These are phyloP conservation scores for Eucalyptus sp. DNA, from an alignment of 345 rosid species.

Conservation along the genomic window DNA sequence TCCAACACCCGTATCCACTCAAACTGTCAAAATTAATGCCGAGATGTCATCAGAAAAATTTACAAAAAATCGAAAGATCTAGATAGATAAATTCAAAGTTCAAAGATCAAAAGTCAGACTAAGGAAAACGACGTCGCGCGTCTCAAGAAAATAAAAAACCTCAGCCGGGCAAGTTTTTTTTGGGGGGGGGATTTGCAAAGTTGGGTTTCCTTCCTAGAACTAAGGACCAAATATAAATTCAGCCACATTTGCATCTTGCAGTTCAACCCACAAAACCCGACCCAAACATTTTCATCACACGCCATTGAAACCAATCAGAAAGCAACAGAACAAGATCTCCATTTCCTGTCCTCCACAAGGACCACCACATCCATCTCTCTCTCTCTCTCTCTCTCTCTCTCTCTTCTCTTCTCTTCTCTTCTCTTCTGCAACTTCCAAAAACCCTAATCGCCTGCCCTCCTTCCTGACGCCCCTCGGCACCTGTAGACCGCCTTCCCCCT, in stretches of 20 bases:
- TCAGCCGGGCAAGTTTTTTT: not conserved
- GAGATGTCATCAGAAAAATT: not conserved
- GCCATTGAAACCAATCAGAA: not conserved
- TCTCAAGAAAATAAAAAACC: too few species aligned
- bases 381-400: not conserved
- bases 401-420: not conserved
- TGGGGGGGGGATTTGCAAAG: not conserved
- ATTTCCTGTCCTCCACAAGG: not conserved
- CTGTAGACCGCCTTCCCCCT: not conserved
- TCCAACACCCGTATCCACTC: not conserved
- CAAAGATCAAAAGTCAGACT: not conserved
- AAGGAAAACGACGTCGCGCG: not conserved
- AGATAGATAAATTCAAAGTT: not conserved
- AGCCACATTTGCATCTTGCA: not conserved
- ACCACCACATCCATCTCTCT: not conserved
- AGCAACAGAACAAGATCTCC: not conserved
- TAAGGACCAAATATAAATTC: not conserved
- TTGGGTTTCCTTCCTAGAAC: not conserved
- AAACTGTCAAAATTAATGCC: accelerated
- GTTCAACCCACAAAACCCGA: not conserved
- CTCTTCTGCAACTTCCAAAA: not conserved
- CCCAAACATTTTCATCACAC: not conserved
- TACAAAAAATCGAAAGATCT: not conserved
- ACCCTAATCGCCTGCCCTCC: not conserved
- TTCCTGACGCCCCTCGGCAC: not conserved